Evolutionary conservation across 768 basidiomycete genomes (phyloP).

Genomic region (Termitomyces sp.): DNA sequence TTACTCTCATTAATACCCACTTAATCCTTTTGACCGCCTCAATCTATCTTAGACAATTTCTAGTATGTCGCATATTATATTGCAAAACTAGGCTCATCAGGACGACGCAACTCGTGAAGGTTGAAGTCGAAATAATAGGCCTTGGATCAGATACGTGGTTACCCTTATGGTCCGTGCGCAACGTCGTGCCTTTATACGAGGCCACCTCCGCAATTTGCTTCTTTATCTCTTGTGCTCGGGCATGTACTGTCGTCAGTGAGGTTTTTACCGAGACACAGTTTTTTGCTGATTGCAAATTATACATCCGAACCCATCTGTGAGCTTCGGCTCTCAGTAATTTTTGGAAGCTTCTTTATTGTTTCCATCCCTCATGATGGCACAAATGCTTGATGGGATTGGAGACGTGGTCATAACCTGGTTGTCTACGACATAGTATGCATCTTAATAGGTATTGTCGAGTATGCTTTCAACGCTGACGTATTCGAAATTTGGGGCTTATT

Average conservation of each 20-base stretch:
- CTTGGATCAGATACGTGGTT: background rate
- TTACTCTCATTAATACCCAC: slow-evolving; percentile 7
- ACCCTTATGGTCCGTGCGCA: slow-evolving; percentile 48
- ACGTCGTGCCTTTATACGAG: slow-evolving; percentile 29
- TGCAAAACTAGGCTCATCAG: background rate
- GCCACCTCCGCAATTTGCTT: slow-evolving; percentile 8
- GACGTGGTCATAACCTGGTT: background rate
- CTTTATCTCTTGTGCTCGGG: slow-evolving; percentile 88
- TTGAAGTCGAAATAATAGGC: too few relatives aligned
- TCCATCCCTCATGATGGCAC: background rate
- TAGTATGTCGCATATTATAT: background rate
- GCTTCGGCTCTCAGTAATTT: slow-evolving; percentile 90
- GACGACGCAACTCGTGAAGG: too few relatives aligned
- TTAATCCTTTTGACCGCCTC: background rate
- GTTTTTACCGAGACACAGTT: slow-evolving; percentile 93
- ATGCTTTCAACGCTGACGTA: too few relatives aligned
- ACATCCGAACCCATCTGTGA: slow-evolving; percentile 91
- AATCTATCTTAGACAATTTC: background rate
- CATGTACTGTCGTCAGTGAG: slow-evolving; percentile 94
- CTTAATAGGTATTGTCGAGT: background rate
- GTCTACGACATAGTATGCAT: background rate
- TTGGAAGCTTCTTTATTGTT: slow-evolving; percentile 47
- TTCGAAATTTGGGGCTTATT: too few relatives aligned
- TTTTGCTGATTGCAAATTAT: slow-evolving; percentile 97
- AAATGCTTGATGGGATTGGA: background rate